phyloP scores from a whole-genome alignment of 2,329 filamentous ascomycete species.

The Dactylella cylindrospora region DNA sequence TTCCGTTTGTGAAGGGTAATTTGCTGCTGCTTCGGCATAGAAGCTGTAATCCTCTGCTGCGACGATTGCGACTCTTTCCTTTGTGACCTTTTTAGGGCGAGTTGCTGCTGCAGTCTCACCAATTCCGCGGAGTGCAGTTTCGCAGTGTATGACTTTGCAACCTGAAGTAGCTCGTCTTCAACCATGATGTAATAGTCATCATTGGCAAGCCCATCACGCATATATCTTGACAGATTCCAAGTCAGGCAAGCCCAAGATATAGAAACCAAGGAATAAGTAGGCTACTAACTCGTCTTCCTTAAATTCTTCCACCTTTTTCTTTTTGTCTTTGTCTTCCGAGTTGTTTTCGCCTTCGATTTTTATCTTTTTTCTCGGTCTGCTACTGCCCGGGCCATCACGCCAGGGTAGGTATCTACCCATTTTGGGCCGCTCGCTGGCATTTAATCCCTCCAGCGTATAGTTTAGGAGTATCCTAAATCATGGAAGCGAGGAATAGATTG shows the following conservation, averaged over 20 bases:
- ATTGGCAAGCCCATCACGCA: constrained; percentile 26
- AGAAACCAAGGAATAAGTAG: too few relatives aligned
- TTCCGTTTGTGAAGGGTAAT: constrained; percentile 22
- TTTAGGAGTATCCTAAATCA: too few relatives aligned
- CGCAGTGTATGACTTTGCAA: constrained; percentile 69
- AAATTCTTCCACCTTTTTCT: constrained; percentile 3
- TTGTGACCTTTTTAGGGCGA: constrained; percentile 18
- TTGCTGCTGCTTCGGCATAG: constrained; percentile 30
- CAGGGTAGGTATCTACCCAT: constrained; percentile 41
- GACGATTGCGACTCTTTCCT: constrained; percentile 21
- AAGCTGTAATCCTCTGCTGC: constrained; percentile 18
- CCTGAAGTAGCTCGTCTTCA: constrained; percentile 73
- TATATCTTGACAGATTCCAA: too few relatives aligned
- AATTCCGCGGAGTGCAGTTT: constrained; percentile 77
- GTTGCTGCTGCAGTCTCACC: constrained; percentile 61
- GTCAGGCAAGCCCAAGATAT: too few relatives aligned
- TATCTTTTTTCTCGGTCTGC: constrained; percentile 18
- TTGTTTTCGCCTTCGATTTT: constrained; percentile 5
- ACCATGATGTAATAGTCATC: constrained; percentile 80
- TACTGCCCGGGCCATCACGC: constrained; percentile 25
- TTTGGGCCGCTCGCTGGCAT: too few relatives aligned
- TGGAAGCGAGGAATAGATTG: too few relatives aligned
- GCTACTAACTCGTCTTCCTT: constrained; percentile 26
- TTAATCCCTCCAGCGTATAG: too few relatives aligned
- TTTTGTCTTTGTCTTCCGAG: background rate